phyloP scores from a whole-genome alignment of 1,284 basidiomycete genomes.

The Ustilago crameri region DNA sequence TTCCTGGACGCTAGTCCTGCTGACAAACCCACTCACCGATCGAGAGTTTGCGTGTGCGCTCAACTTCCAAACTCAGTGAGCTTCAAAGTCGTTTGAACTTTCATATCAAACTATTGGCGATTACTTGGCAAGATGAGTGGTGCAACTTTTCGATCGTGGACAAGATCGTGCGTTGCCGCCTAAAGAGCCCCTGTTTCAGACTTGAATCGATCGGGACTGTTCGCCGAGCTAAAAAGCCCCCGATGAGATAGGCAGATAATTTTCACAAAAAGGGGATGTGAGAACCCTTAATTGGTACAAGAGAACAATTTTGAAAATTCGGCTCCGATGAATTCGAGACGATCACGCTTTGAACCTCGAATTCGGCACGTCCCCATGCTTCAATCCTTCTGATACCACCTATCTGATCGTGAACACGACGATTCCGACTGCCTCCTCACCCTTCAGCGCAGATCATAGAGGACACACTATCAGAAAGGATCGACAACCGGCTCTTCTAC shows the following conservation, averaged over 20 bases:
- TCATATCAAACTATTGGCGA: too few relatives aligned
- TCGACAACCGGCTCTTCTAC: neutral
- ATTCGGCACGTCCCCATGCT: neutral
- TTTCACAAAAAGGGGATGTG: neutral
- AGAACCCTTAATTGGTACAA: neutral
- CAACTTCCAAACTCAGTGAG: too few relatives aligned
- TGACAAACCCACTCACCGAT: too few relatives aligned
- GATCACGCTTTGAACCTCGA: constrained; percentile 10
- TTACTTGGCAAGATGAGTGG: neutral
- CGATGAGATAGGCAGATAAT: too few relatives aligned
- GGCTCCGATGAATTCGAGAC: constrained; percentile 18
- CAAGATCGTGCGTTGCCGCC: neutral
- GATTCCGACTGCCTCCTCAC: neutral
- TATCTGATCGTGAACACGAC: constrained; percentile 8
- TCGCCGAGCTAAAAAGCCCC: too few relatives aligned
- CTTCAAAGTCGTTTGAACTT: too few relatives aligned
- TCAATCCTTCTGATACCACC: neutral
- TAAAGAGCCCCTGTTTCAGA: neutral
- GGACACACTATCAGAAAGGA: neutral
- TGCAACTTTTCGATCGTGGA: neutral
- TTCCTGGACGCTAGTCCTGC: too few relatives aligned
- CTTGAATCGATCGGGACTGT: neutral
- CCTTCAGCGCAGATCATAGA: neutral
- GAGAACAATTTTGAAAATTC: neutral
- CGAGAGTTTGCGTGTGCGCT: too few relatives aligned